Conservation (phyloP, 371 early-diverging fungal species). For the Catenaria anguillulae region DNA sequence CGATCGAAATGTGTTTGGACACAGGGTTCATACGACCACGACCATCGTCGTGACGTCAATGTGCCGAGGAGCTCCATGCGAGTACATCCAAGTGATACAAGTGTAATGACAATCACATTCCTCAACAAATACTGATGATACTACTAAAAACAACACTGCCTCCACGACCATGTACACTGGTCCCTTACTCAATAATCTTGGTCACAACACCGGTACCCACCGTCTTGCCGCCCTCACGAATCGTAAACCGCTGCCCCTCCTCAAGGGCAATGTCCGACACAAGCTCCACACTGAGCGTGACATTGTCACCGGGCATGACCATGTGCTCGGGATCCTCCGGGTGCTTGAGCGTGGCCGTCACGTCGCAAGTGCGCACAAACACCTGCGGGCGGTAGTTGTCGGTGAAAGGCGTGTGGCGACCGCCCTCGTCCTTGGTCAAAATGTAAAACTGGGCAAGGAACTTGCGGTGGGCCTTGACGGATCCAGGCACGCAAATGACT, state of each 20-base stretch:
- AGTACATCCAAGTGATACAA: too few species aligned
- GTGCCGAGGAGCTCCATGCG: too few species aligned
- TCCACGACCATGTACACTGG: too few species aligned
- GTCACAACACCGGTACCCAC: conserved; percentile 82
- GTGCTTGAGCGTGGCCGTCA: conserved; percentile 69
- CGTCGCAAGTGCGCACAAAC: conserved; percentile 86
- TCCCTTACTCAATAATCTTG: conserved; percentile 40
- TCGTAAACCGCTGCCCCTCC: conserved; percentile 86
- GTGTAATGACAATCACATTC: too few species aligned
- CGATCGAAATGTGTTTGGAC: too few species aligned
- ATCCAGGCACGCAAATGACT: conserved; percentile 80
- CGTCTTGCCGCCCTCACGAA: conserved; percentile 95
- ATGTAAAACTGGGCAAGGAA: conserved; percentile 84
- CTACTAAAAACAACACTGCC: too few species aligned
- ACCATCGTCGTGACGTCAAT: too few species aligned
- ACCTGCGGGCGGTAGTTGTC: conserved; percentile 95
- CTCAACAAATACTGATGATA: too few species aligned
- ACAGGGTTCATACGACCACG: too few species aligned
- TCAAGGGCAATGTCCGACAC: conserved; percentile 71
- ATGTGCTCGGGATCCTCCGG: conserved; percentile 73
- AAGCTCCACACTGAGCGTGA: conserved; percentile 68
- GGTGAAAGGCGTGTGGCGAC: conserved; percentile 92
- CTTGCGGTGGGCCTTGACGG: conserved; percentile 82
- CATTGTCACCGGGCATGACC: conserved; percentile 97
- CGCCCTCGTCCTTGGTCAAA: conserved; percentile 95